Conservation (phyloP, 2,329 filamentous ascomycete genomes). For the Daldinia sp. region DNA sequence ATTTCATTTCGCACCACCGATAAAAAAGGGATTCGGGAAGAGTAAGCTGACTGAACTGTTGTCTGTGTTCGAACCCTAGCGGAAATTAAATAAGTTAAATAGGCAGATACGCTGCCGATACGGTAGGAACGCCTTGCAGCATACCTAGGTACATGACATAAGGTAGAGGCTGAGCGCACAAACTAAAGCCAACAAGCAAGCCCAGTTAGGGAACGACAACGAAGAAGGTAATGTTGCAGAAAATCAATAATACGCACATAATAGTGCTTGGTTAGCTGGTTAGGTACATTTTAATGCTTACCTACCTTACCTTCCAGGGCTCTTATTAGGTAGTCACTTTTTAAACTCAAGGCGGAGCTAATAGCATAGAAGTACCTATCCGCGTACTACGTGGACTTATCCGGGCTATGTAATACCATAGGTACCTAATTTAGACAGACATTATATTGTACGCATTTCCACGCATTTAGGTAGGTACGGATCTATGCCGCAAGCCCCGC, state of each 20-base stretch:
- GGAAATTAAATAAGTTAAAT: conserved; percentile 1
- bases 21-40: background rate
- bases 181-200: background rate
- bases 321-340: background rate
- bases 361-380: background rate
- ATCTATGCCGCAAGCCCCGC: conserved; percentile 2
- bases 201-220: background rate
- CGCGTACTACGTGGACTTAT: background rate
- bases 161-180: background rate
- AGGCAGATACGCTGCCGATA: background rate
- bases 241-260: background rate
- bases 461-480: background rate
- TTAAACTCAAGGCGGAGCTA: background rate
- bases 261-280: too few relatives aligned
- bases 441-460: too few relatives aligned
- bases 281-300: too few relatives aligned
- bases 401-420: background rate
- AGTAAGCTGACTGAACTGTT: conserved; percentile 1
- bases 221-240: background rate
- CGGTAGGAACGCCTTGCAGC: conserved; percentile 2
- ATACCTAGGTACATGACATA: too few relatives aligned
- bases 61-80: background rate
- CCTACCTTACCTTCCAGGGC: background rate
- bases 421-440: too few relatives aligned
- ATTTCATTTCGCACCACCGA: background rate